Conservation (phyloP, 2,329 filamentous ascomycete species). For the Neurospora sp. region DNA sequence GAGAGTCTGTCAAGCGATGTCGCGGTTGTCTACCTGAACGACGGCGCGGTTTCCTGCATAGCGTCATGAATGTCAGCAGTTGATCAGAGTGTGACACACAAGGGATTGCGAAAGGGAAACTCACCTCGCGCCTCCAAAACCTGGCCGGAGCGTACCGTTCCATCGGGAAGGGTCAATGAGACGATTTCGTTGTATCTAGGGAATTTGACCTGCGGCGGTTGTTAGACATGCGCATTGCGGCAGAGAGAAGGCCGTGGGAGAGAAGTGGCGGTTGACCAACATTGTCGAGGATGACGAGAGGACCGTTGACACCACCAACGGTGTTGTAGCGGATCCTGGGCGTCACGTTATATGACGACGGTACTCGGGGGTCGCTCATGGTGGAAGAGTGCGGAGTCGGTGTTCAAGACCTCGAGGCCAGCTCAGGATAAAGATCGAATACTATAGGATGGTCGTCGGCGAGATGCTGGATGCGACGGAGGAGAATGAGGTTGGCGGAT, state of each 20-base stretch:
- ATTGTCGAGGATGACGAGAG: constrained; percentile 94
- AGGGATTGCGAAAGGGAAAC: neutral
- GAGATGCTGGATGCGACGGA: constrained; percentile 7
- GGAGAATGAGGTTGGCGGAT: constrained; percentile 6
- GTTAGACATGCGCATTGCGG: constrained; percentile 18
- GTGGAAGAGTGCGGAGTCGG: constrained; percentile 15
- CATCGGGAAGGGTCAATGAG: constrained; percentile 89
- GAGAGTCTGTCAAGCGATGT: constrained; percentile 2
- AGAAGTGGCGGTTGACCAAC: constrained; percentile 39
- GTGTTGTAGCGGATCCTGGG: constrained; percentile 87
- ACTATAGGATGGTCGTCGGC: constrained; percentile 3
- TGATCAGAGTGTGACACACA: constrained; percentile 11
- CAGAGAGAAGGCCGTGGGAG: constrained; percentile 1
- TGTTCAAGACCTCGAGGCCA: constrained; percentile 11
- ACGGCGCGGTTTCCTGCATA: constrained; percentile 75
- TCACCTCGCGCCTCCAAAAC: constrained; percentile 94
- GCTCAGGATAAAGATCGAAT: constrained; percentile 6
- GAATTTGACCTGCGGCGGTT: constrained; percentile 71
- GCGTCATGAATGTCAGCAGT: constrained; percentile 1
- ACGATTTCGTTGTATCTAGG: constrained; percentile 98
- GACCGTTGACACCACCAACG: constrained; percentile 94
- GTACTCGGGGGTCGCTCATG: constrained; percentile 49
- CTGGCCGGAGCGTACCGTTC: constrained; percentile 85
- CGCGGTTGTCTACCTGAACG: constrained; percentile 63
- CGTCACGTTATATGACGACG: constrained; percentile 49